Evolutionary conservation across 305 asterid genomes (phyloP), one percentile per base, ranked within the genome.

Genomic region (Andrographis paniculata): DNA sequence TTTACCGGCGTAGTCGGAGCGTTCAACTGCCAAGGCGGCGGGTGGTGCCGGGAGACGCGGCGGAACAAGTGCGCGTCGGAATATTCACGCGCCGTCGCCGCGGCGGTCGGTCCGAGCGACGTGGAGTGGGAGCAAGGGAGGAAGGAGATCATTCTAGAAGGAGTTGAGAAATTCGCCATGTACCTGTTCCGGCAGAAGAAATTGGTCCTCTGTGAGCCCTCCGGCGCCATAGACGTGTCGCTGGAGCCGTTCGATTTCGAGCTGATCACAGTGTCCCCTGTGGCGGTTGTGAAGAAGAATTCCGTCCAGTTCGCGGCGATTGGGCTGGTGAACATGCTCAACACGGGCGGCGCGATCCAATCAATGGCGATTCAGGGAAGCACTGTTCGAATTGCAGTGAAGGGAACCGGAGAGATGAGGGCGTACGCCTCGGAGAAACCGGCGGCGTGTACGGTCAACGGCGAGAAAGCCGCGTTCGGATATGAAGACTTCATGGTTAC

Each of bases 21-120:
- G 13, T 79, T 79, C 41, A 79, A 76, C 48, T 79, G 91, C 62
- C 91, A 79, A 71, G 91, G 91, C 16, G 91, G 91, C 35, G 91
- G 91, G 4, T 79, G 91, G 91, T 39, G 69, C 46, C 64, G 75
- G 8, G 80, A 79, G 43, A 22, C 60, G 6, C 60, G 91, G 18
- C 72, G 80, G 22, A 79, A 76, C 69, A 49, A 58, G 21, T 73
- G 91, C 23, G 78, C 79, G 42, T 73, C 85, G 19, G 61, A 79
- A 2, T 64, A 56, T 51, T 79, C 91, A 9, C 74, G 58, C 14
- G 40, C 12, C 0, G 70, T 76, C 51, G 59, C 78, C n/a, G 59
- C 82, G 28, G 17, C 40, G 8, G 62, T 67, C 30, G 52, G 76
- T 43, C 85, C 82, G 4, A 56, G 21, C 12, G 85, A 79, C 30